Base-by-base conservation (phyloP, 2,329 filamentous ascomycete genomes). In the Plenodomus biglobosus region DNA sequence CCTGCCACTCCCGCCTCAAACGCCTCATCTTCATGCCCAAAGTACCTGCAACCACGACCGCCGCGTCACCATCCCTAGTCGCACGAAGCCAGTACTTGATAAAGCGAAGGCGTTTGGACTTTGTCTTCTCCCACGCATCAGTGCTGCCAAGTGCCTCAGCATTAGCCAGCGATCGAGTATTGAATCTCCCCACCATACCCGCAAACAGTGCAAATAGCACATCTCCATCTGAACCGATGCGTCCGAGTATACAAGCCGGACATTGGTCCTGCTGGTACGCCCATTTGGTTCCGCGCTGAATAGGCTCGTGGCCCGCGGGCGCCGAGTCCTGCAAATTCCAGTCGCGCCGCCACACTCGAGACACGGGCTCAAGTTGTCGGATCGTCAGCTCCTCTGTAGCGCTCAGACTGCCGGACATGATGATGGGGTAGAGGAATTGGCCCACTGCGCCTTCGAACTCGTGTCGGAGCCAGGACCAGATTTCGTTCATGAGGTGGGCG, bases 351-450 rank as follows among this genome's bases (percentile, higher is more conserved):
- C 58, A 69, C 61, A 70, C 66, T 20, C 61, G 38, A 5, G 55
- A 44, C 6, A 66, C 63, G 7, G 65, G 61, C 44, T 71, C 68
- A 1, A 71, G 41, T 17, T 63, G 57, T 5, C 68, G 58, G 2
- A 58, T 20, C 10, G 40, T 44, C 8, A 19, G 22, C 35, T 68
- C 57, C 24, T 66, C 51, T 1, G 36, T n/a, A 1, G 35, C 2
- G 1, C 50, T 54, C 15, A 71, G 48, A n/a, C 40, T 42, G 8
- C 43, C 44, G 8, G 48, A 43, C 48, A 65, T 53, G 22, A 66
- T 46, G 8, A 70, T 36, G 2, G 66, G 65, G 37, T 61, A 65
- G 8, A 67, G 21, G 21, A 66, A 65, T 7, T 42, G 51, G 3
- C 66, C 65, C 13, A 68, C 51, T 1, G 44, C 53, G 10, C 40